phyloP scores from a whole-genome alignment of 1,139 yeast genomes.

The Debaryomycetaceae sp. region DNA sequence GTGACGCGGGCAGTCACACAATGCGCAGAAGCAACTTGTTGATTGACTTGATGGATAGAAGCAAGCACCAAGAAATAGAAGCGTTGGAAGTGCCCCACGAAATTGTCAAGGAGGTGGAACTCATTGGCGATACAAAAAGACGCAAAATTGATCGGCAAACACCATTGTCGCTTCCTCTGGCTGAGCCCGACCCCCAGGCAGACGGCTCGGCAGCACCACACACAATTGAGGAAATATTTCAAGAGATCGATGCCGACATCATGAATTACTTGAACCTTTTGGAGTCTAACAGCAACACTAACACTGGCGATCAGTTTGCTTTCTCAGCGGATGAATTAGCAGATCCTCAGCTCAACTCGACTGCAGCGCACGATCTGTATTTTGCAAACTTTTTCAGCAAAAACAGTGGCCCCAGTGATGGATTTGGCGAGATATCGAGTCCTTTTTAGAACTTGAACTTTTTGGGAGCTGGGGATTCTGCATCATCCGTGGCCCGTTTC shows the following conservation, averaged over 20 bases:
- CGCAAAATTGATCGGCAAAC: background rate
- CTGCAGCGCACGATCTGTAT: conserved; percentile 1
- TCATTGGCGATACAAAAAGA: background rate
- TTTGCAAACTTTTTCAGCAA: conserved; percentile 6
- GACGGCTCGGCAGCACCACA: conserved; percentile 1
- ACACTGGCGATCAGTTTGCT: conserved; percentile 6
- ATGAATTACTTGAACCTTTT: conserved; percentile 25
- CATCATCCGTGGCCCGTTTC: conserved; percentile 2
- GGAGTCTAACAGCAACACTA: conserved; percentile 19
- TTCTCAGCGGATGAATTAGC: background rate
- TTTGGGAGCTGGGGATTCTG: conserved; percentile 3
- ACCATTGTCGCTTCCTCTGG: too few relatives aligned
- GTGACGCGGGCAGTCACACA: background rate
- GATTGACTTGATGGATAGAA: conserved; percentile 40
- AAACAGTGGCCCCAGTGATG: background rate
- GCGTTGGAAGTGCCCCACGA: conserved; percentile 33
- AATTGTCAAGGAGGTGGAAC: conserved; percentile 3
- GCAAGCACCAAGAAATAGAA: conserved; percentile 45
- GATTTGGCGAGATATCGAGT: background rate
- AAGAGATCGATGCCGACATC: conserved; percentile 29
- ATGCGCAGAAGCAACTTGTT: conserved; percentile 29
- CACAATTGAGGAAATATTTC: conserved; percentile 28
- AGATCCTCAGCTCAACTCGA: background rate
- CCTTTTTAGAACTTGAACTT: conserved; percentile 10
- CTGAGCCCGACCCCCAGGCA: background rate